Evolutionary conservation across 1,284 basidiomycete genomes (phyloP), one percentile per base, ranked within the genome.

Genomic region (Trametes hirsuta): DNA sequence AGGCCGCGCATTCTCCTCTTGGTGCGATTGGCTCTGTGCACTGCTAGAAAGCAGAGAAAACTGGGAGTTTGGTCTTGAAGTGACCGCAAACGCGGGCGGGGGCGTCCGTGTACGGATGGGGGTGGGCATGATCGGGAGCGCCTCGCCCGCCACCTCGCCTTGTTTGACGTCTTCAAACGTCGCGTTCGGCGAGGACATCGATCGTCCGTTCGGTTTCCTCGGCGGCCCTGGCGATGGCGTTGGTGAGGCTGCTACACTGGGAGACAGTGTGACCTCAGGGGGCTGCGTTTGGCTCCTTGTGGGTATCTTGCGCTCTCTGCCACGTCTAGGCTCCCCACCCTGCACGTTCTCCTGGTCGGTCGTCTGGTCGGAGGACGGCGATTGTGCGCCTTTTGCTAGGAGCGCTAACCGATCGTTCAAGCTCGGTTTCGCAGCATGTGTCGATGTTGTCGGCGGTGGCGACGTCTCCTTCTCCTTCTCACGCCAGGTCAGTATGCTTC

Each of bases 71-170:
- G 88, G 87, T 11, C 88, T 77, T 11, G 87, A 89, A 2, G 85
- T 88, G 35, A 90, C 88, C 56, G 83, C 84, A 67, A 90, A 91
- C 10, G 85, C 77, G 1, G 87, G 82, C 1, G 82, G 81, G 1
- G 85, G 82, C 44, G 82, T 77, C 30, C 87, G 82, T 63, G 83
- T 79, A 58, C 83, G 83, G 56, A 91, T 87, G 12, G 82, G 82
- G 24, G 86, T 88, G 1, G 88, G 88, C 14, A 83, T 79, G 55
- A 89, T 84, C 25, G 72, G 74, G 18, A 69, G 61, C 6, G 69
- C 50, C 34, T 71, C 67, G 41, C 52, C n/a, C 12, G 46, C 35
- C 14, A 42, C 14, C 49, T 52, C 44, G 12, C 18, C 45, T 34
- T 40, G 56, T 36, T 66, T 64, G 56, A 61, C 47, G 41, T 69